Percentiles rank a stretch among this genome's conserved stretches.
These are phyloP conservation scores for Diaporthe humulicola DNA, from an alignment of 2,329 filamentous ascomycete genomes.

Conservation along the genomic window DNA sequence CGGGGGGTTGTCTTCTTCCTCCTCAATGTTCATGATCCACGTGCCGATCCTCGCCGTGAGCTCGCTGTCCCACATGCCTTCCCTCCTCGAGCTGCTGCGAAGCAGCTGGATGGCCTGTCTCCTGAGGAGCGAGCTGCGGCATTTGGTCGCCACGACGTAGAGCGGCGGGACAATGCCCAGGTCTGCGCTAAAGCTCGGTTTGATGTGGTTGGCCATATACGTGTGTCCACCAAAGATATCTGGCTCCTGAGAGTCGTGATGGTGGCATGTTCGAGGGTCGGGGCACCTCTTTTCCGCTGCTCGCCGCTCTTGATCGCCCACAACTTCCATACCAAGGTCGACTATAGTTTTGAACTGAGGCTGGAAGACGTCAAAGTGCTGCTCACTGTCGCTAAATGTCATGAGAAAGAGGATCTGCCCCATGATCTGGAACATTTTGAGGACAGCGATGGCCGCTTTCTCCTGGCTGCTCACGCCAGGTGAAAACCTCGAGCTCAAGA, in stretches of 20 bases:
- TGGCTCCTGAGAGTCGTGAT: conserved; percentile 51
- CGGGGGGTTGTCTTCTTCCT: conserved; percentile 54
- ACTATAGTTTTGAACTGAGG: conserved; percentile 68
- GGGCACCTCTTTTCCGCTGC: conserved; percentile 62
- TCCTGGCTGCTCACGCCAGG: conserved; percentile 66
- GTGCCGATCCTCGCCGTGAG: conserved; percentile 67
- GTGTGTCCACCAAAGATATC: conserved; percentile 58
- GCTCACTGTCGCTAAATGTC: conserved; percentile 71
- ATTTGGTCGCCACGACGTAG: conserved; percentile 76
- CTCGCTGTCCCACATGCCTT: conserved; percentile 79
- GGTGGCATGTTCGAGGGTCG: conserved; percentile 58
- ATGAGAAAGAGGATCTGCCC: conserved; percentile 69
- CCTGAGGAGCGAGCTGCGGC: conserved; percentile 68
- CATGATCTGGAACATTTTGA: conserved; percentile 75
- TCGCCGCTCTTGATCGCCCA: conserved; percentile 68
- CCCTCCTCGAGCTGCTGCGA: conserved; percentile 70
- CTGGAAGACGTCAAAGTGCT: conserved; percentile 68
- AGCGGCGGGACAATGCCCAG: conserved; percentile 75
- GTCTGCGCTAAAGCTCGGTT: conserved; percentile 74
- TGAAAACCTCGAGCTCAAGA: conserved; percentile 63
- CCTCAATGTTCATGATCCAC: conserved; percentile 69
- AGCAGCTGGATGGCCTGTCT: conserved; percentile 73
- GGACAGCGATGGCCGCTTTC: conserved; percentile 70
- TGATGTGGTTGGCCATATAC: conserved; percentile 64
- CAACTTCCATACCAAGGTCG: conserved; percentile 69